phyloP scores from a whole-genome alignment of 805 yeast species.

The Candida xiaguanensis region DNA sequence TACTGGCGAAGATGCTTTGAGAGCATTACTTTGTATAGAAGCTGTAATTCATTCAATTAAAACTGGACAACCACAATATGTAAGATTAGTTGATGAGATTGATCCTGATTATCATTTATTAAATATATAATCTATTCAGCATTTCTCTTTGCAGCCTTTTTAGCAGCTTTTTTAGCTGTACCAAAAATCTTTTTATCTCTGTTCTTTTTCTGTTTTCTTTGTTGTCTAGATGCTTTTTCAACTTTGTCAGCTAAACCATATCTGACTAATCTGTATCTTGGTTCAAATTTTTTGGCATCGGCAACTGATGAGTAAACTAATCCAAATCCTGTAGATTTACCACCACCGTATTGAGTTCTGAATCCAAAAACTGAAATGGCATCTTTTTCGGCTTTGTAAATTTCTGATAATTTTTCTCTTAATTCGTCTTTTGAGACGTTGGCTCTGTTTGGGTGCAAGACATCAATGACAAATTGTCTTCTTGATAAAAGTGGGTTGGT shows the following conservation, averaged over 20 bases:
- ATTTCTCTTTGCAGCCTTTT: slow-evolving; percentile 86
- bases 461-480: slow-evolving; percentile 99
- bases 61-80: slow-evolving; percentile 30
- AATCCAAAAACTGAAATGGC: slow-evolving; percentile 97
- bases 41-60: slow-evolving; percentile 32
- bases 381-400: slow-evolving; percentile 89
- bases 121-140: slow-evolving; percentile 52
- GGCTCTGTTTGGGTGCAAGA: slow-evolving; percentile 98
- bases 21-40: slow-evolving; percentile 35
- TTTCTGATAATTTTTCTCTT: slow-evolving; percentile 86
- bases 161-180: slow-evolving; percentile 93
- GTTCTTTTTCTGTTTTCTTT: slow-evolving; percentile 99
- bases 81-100: slow-evolving; percentile 9
- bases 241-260: slow-evolving; percentile 95
- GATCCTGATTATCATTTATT: slow-evolving; percentile 1
- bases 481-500: slow-evolving; percentile 98
- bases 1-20: slow-evolving; percentile 34
- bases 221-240: slow-evolving; percentile 98
- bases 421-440: slow-evolving; percentile 99
- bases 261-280: slow-evolving; percentile 98
- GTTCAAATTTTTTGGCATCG: slow-evolving; percentile 98
- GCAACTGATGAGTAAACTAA: slow-evolving; percentile 96
- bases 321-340: slow-evolving; percentile 99
- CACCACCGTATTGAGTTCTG: slow-evolving; percentile 99
- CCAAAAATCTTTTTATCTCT: slow-evolving; percentile 99